Evolutionary conservation across 2,329 filamentous ascomycete genomes (phyloP), one percentile per base, ranked within the genome.

Genomic region (Trichoderma afroharzianum): DNA sequence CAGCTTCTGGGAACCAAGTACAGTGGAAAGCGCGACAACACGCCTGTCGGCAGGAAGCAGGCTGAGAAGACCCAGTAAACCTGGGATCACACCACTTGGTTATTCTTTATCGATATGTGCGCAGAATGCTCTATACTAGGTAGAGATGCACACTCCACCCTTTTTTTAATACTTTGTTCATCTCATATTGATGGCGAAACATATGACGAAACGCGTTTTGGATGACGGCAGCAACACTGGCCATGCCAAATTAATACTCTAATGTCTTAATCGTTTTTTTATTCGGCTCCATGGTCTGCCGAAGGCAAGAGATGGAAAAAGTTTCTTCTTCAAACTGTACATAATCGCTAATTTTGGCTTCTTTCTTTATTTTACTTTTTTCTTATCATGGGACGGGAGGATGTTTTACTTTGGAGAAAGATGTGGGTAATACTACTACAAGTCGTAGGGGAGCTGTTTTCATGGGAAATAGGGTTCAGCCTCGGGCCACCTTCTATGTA

Each of bases 1-100:
- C 86, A 88, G 61, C 79, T 94, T 32, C 85, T 97, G 26, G 90
- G 91, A 66, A 99, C 96, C 28, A 92, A 90, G 81, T 98, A 94
- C 91, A 89, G 88, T 72, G 93, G 93, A 63, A 90, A 86, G 71
- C 84, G 85, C 18, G 76, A 77, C 55, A 78, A 81, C 72, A 76
- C 80, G 63, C 83, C 83, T 39, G 82, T 82, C 11, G 81, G 81
- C 58, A 83, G 82, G 74, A 79, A 82, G 76, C 74, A 74, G 30
- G 74, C 72, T 28, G 77, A 76, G 61, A 73, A 75, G 74, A 43
- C 66, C 57, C 75, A 77, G 67, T 76, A 73, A 74, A 77, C 70
- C 26, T 0, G 69, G 71, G 70, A 50, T 28, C 59, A 33, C 26
- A 43, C 63, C 21, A 39, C 36, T 70, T 55, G 68, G 24, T 21